These are phyloP conservation scores for Coemansia javaensis DNA, from an alignment of 192 early-diverging fungal species.

Conservation along the genomic window DNA sequence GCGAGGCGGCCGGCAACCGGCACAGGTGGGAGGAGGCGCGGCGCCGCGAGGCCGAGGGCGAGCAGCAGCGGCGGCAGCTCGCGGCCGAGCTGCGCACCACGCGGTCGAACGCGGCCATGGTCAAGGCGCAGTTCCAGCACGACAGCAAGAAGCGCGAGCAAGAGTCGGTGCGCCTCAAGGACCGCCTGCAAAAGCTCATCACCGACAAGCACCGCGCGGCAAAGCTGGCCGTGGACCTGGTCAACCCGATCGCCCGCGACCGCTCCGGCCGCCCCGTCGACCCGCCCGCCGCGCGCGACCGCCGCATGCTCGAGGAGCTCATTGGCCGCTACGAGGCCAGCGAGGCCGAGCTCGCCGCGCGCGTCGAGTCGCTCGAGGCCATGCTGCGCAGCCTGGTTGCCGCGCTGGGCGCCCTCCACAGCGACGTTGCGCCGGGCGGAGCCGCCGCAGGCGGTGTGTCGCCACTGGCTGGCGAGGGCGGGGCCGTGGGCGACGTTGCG, in stretches of 20 bases:
- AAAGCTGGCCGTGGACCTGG: constrained; percentile 26
- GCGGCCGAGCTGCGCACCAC: constrained; percentile 30
- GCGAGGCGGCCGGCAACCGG: constrained; percentile 27
- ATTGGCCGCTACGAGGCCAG: constrained; percentile 23
- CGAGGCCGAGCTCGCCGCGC: constrained; percentile 8
- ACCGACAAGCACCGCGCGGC: constrained; percentile 31
- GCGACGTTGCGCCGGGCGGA: constrained; percentile 8
- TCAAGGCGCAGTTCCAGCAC: constrained; percentile 36
- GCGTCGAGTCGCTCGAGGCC: constrained; percentile 21
- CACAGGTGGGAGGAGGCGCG: constrained; percentile 29
- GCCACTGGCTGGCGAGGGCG: background rate
- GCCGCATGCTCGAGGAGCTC: constrained; percentile 25
- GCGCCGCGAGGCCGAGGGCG: constrained; percentile 8
- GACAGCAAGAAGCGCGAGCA: constrained; percentile 48
- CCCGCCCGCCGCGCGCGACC: constrained; percentile 5
- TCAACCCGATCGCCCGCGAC: constrained; percentile 27
- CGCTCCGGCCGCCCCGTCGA: constrained; percentile 23
- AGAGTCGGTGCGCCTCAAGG: constrained; percentile 27
- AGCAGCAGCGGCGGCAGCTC: constrained; percentile 18
- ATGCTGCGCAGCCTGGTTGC: constrained; percentile 9
- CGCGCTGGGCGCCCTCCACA: constrained; percentile 10
- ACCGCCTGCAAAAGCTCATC: constrained; percentile 45
- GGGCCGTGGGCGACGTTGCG: constrained; percentile 7
- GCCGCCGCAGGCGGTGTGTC: background rate
- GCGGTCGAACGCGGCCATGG: constrained; percentile 23